A percentile compares a stretch with the other conserved stretches of the same genome.
Evolutionary conservation across 208 protist species (phyloP).

Genomic region (Crithidia brevicula): DNA sequence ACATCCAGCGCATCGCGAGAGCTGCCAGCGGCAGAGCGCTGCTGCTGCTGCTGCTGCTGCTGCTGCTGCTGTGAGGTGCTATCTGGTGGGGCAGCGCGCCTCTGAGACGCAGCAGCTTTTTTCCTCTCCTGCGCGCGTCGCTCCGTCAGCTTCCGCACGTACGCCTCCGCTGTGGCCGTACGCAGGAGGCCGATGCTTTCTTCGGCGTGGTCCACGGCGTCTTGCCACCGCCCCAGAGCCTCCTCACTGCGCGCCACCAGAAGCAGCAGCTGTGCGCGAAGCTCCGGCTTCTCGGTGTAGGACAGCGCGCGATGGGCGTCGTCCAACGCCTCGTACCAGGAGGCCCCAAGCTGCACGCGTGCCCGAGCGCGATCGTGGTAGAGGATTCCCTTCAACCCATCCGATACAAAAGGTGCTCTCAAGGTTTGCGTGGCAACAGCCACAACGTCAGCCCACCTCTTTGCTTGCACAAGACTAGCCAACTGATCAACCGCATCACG

Average conservation of each 20-base stretch:
- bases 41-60: slow-evolving; percentile 6
- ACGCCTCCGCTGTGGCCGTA: slow-evolving; percentile 12
- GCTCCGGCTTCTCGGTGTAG: slow-evolving; percentile 22
- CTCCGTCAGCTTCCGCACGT: slow-evolving; percentile 25
- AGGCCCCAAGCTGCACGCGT: slow-evolving; percentile 31
- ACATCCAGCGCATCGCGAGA: not conserved
- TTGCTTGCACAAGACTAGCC: not conserved
- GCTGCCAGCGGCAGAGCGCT: not conserved
- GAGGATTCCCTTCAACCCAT: slow-evolving; percentile 35
- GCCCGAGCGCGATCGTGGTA: slow-evolving; percentile 43
- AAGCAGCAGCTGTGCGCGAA: slow-evolving; percentile 40
- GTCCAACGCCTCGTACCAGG: slow-evolving; percentile 64
- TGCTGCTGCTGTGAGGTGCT: slow-evolving; percentile 7
- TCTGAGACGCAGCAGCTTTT: not conserved
- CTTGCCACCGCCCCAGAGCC: slow-evolving; percentile 52
- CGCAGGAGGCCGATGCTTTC: slow-evolving; percentile 34
- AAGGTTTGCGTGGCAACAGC: not conserved
- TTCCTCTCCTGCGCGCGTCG: slow-evolving; percentile 25
- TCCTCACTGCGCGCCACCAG: slow-evolving; percentile 62
- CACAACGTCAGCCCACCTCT: slow-evolving; percentile 13
- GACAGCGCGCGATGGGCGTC: slow-evolving; percentile 48
- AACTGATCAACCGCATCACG: slow-evolving; percentile 17
- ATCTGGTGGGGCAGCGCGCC: not conserved
- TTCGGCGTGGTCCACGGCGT: slow-evolving; percentile 51
- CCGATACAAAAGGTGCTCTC: slow-evolving; percentile 11